A percentile compares a stretch with the other conserved stretches of the same genome.
Conservation (phyloP, 2,329 filamentous ascomycete genomes). For the Chrysoporthe deuterocubensis region DNA sequence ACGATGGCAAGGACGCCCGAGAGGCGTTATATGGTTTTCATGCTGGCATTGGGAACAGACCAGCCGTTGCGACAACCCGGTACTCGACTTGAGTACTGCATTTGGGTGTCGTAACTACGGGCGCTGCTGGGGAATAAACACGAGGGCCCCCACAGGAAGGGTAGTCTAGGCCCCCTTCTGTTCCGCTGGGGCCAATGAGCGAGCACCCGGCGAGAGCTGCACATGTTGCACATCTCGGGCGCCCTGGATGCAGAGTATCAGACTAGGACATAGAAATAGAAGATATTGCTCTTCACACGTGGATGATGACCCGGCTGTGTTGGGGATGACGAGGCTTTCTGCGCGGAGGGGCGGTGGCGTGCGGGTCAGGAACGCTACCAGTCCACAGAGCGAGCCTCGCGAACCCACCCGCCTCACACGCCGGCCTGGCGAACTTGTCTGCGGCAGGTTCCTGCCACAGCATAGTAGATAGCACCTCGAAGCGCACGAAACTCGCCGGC, state of each 20-base stretch:
- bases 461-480: not conserved
- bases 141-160: not conserved
- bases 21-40: not conserved
- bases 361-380: not conserved
- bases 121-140: not conserved
- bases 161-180: not conserved
- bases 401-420: not conserved
- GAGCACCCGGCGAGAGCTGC: constrained; percentile 12
- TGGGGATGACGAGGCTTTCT: constrained; percentile 3
- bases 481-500: not conserved
- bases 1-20: not conserved
- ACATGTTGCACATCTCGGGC: constrained; percentile 8
- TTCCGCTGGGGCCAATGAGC: not conserved
- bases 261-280: constrained; percentile 27
- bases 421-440: not conserved
- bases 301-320: not conserved
- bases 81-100: not conserved
- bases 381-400: not conserved
- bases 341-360: not conserved
- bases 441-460: too few relatives aligned
- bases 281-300: constrained; percentile 14
- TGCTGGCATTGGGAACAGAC: not conserved
- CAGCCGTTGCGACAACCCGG: not conserved
- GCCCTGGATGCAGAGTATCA: constrained; percentile 14
- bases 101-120: not conserved